Conservation (phyloP, 2,329 filamentous ascomycete species). For the Hypoxylon sp. region DNA sequence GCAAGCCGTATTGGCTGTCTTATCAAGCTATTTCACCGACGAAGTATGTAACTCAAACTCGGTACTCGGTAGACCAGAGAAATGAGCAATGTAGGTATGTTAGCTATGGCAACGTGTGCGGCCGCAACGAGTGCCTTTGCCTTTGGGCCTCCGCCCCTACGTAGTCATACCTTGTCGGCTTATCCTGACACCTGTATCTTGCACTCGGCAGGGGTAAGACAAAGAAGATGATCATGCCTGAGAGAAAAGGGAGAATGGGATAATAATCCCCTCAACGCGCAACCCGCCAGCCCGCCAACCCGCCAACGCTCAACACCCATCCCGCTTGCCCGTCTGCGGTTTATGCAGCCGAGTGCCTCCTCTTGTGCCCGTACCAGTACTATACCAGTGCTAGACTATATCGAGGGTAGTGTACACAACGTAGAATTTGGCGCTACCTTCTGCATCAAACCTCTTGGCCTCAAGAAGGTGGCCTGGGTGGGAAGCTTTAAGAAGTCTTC, state of each 20-base stretch:
- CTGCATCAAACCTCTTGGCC: slow-evolving; percentile 32
- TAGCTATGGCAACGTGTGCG: not conserved
- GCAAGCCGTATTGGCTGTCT: slow-evolving; percentile 35
- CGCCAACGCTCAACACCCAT: slow-evolving; percentile 15
- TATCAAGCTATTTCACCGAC: slow-evolving; percentile 20
- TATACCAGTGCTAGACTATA: slow-evolving; percentile 38
- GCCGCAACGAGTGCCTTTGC: slow-evolving; percentile 15
- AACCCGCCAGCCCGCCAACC: not conserved
- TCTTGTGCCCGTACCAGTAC: slow-evolving; percentile 26
- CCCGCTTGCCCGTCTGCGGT: slow-evolving; percentile 32
- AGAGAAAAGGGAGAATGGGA: not conserved
- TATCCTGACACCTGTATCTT: slow-evolving; percentile 7
- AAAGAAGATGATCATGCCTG: slow-evolving; percentile 34
- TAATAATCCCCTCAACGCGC: slow-evolving; percentile 35
- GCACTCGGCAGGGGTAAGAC: slow-evolving; percentile 40
- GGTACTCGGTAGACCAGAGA: slow-evolving; percentile 11
- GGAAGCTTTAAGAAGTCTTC: slow-evolving; percentile 37
- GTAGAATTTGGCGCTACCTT: slow-evolving; percentile 26
- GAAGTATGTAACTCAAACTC: slow-evolving; percentile 6
- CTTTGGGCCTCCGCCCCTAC: slow-evolving; percentile 4
- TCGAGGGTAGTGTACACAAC: slow-evolving; percentile 36
- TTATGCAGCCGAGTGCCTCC: slow-evolving; percentile 23
- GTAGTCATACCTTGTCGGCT: slow-evolving; percentile 32
- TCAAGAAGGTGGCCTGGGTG: slow-evolving; percentile 27
- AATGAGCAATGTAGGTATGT: slow-evolving; percentile 9